Conservation (phyloP, 768 basidiomycete species). For the Rubroboletus pulcherrimus region DNA sequence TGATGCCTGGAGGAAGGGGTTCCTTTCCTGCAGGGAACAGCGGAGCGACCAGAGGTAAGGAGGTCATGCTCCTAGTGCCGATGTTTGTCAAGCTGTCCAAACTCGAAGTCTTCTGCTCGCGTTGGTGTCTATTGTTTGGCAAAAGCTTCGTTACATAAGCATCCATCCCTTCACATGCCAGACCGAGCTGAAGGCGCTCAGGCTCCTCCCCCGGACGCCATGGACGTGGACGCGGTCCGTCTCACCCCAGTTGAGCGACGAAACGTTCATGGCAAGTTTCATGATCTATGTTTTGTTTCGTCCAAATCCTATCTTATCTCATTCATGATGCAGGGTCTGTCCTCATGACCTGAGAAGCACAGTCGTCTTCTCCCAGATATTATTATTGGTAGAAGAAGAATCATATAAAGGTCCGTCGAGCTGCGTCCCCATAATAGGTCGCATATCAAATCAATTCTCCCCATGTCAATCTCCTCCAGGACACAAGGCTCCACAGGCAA, state of each 20-base stretch:
- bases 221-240: no score
- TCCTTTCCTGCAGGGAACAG: conserved; percentile 84
- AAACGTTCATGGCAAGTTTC: not conserved
- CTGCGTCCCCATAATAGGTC: not conserved
- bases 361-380: not conserved
- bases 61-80: conserved; percentile 15
- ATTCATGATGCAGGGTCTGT: not conserved
- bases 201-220: no score
- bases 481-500: conserved; percentile 23
- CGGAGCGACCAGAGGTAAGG: conserved; percentile 52
- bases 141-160: not conserved
- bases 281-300: not conserved
- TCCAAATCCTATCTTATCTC: not conserved
- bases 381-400: not conserved
- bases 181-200: not conserved
- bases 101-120: conserved; percentile 5
- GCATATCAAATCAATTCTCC: not conserved
- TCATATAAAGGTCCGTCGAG: not conserved
- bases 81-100: not conserved
- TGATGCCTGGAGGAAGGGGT: conserved; percentile 79
- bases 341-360: not conserved
- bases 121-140: conserved; percentile 19
- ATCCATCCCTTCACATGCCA: not conserved
- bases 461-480: conserved; percentile 20
- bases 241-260: not conserved